Evolutionary conservation across 352 stramenopile genomes (phyloP), one percentile per base, ranked within the genome.

Genomic region (Globisporangium polare): DNA sequence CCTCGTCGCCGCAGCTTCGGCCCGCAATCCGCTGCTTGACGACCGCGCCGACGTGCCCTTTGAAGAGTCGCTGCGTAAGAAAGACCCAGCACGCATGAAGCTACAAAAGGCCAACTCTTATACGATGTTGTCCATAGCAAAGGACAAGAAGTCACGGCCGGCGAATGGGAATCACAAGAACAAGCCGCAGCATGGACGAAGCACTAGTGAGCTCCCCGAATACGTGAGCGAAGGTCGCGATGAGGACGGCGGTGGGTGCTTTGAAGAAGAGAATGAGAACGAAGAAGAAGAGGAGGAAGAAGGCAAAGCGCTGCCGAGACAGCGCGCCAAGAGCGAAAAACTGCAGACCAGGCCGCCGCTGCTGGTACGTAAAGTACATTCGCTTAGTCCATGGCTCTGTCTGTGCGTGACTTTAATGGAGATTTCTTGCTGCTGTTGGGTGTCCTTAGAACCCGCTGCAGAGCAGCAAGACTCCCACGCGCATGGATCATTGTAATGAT

Each of bases 71-170:
- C 26, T 66, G n/a, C 60, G 60, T 13, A 56, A 53, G 43, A 18
- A n/a, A 39, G 53, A 57, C n/a, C 31, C 31, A 1, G 27, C 42
- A 3, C 59, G 59, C 0, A 18, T 20, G 3, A 22, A 13, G 18
- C 7, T 65, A 3, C 29, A 49, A 17, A 65, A 42, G 24, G 50
- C 59, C 13, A 59, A 60, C 22, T 65, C 59, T 27, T 41, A 65
- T 5, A 41, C 41, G 22, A 22, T 35, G 29, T 29, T 65, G 5
- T 3, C 51, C 8, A 17, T 26, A 10, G 29, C 31, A 22, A 65
- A 46, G 22, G 3, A 1, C 6, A 65, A 58, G 58, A 37, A 20
- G 4, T 20, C 41, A 17, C 31, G 24, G 6, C 29, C 18, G 24
- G 20, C 41, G 18, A 22, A 15, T 24, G 24, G 13, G 5, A 26